Conservation (phyloP, 1,284 basidiomycete genomes). For the Cryptococcus maquisensis region DNA sequence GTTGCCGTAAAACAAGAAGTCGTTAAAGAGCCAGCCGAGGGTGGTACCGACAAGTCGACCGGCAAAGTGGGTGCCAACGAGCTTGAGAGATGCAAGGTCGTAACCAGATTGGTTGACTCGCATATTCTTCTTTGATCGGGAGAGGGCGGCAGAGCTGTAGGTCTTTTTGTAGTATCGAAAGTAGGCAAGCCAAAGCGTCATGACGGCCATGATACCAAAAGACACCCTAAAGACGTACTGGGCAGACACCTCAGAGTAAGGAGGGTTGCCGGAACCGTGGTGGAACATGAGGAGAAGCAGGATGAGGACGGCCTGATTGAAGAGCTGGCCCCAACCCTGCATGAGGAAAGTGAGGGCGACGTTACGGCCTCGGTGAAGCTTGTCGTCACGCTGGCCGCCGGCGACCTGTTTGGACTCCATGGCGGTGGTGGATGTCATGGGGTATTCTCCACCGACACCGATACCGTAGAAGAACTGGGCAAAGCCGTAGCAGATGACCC, state of each 20-base stretch:
- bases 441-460: conserved; percentile 52
- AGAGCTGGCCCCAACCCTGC: conserved; percentile 55
- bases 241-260: conserved; percentile 49
- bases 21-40: conserved; percentile 54
- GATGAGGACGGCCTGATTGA: conserved; percentile 55
- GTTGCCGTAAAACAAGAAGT: conserved; percentile 54
- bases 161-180: conserved; percentile 51
- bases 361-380: conserved; percentile 55
- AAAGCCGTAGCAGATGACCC: conserved; percentile 55
- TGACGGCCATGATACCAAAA: conserved; percentile 53
- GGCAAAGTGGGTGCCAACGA: conserved; percentile 53
- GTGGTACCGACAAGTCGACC: conserved; percentile 54
- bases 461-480: conserved; percentile 23
- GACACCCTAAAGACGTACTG: conserved; percentile 57
- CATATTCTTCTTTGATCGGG: conserved; percentile 51
- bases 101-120: conserved; percentile 53
- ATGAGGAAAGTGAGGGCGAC: conserved; percentile 55
- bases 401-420: conserved; percentile 50
- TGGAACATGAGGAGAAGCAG: conserved; percentile 55
- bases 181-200: conserved; percentile 56
- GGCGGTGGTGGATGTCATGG: conserved; percentile 55
- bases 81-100: conserved; percentile 52
- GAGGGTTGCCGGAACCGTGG: conserved; percentile 40
- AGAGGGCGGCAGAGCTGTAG: conserved; percentile 46
- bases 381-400: conserved; percentile 50